These are phyloP conservation scores for Trichosanthes cucumerina DNA, from an alignment of 306 rosid species.

Conservation along the genomic window DNA sequence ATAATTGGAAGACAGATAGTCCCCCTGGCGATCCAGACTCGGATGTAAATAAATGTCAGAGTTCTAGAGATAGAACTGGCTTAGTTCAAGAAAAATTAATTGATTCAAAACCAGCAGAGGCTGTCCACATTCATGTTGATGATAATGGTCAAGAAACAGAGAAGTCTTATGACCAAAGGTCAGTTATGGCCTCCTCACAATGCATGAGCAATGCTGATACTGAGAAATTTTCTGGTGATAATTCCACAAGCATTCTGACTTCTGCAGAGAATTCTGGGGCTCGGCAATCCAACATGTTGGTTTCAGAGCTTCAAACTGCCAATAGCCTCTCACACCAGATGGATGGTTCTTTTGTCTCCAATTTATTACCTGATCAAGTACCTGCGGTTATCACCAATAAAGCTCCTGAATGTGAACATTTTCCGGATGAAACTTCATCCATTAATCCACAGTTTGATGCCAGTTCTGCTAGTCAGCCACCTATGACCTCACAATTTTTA, in stretches of 20 bases:
- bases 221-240: conserved; percentile 24
- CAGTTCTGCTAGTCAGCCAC: conserved; percentile 26
- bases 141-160: conserved; percentile 19
- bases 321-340: conserved; percentile 21
- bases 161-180: conserved; percentile 24
- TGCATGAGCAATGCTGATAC: conserved; percentile 19
- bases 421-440: conserved; percentile 19
- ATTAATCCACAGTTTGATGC: conserved; percentile 26
- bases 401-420: conserved; percentile 30
- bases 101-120: conserved; percentile 18
- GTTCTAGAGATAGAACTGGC: conserved; percentile 28
- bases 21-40: conserved; percentile 17
- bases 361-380: conserved; percentile 29
- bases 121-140: conserved; percentile 16
- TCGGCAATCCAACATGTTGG: conserved; percentile 25
- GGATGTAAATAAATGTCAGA: conserved; percentile 20
- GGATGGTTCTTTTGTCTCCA: conserved; percentile 23
- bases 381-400: conserved; percentile 25
- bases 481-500: conserved; percentile 28
- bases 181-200: conserved; percentile 14
- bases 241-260: conserved; percentile 20
- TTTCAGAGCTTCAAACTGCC: conserved; percentile 29
- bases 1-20: conserved; percentile 22
- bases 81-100: conserved; percentile 22
- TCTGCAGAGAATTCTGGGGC: conserved; percentile 22